These are phyloP conservation scores for Tetrapyrgos nigripes DNA, from an alignment of 1,284 basidiomycete genomes.

Conservation along the genomic window DNA sequence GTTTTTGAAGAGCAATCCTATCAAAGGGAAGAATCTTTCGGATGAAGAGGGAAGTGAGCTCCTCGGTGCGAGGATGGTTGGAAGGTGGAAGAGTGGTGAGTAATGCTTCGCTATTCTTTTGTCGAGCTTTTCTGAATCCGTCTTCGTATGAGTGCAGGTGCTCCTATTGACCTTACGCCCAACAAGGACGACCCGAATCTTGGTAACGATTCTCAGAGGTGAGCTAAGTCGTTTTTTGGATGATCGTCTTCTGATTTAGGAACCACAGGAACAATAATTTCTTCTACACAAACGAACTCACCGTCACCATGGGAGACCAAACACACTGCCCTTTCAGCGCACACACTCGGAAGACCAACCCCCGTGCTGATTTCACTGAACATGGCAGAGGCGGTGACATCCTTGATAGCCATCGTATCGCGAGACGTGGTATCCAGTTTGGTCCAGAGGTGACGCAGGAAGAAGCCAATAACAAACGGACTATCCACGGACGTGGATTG, in stretches of 20 bases:
- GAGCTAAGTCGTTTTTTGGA: background rate
- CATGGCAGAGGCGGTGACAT: background rate
- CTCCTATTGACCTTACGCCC: constrained; percentile 52
- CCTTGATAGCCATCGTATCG: constrained; percentile 39
- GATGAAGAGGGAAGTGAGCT: constrained; percentile 50
- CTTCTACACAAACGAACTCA: constrained; percentile 40
- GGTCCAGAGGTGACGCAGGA: constrained; percentile 49
- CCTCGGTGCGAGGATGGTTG: constrained; percentile 59
- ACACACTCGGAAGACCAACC: constrained; percentile 61
- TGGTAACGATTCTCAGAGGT: constrained; percentile 42
- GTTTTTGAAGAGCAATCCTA: constrained; percentile 50
- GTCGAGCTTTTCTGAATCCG: background rate
- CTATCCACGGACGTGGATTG: constrained; percentile 52
- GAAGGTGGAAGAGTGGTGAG: constrained; percentile 66
- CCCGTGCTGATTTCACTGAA: constrained; percentile 52
- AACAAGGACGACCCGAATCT: constrained; percentile 46
- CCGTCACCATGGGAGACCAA: constrained; percentile 26
- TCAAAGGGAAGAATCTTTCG: constrained; percentile 42
- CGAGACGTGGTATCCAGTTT: constrained; percentile 53
- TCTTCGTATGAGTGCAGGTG: constrained; percentile 40
- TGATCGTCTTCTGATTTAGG: background rate
- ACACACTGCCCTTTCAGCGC: constrained; percentile 61
- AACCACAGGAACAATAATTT: constrained; percentile 51
- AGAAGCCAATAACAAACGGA: constrained; percentile 42
- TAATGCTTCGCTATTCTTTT: constrained; percentile 7